Evolutionary conservation across 768 basidiomycete species (phyloP), one percentile per base, ranked within the genome.

Genomic region (Nevesoporus exiguus): DNA sequence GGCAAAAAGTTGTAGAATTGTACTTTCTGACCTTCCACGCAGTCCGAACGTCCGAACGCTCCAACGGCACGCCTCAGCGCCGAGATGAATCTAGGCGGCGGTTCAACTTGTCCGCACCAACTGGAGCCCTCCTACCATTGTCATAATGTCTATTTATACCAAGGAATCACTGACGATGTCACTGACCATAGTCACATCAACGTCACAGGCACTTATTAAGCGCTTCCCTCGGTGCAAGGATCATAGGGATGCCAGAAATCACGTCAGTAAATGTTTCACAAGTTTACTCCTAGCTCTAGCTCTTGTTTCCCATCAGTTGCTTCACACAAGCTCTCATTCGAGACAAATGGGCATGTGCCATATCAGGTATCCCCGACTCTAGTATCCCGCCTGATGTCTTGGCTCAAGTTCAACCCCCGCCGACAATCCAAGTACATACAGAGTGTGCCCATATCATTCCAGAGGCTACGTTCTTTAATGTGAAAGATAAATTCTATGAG

Each of bases 261-360:
- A 7, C 2, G 57, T 60, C 15, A 37, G 48, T 52, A 27, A 30
- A 51, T n/a, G n/a, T n/a, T n/a, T n/a, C n/a, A n/a, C n/a, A n/a
- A n/a, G 25, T 29, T 24, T 47, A 40, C 46, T 40, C 11, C 25
- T 45, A 17, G n/a, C n/a, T n/a, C n/a, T n/a, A n/a, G 6, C 25
- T 6, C 25, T 25, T 22, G 25, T 13, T 41, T 49, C 43, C 51
- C 33, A 42, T 17, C 34, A 29, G n/a, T 34, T 14, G 2, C 40
- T 29, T 57, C 47, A 9, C 29, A 49, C 21, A 73, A 73, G 72
- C 75, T 44, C 61, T 74, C 19, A 49, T 68, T 40, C 70, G 74
- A 31, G 74, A 76, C 52, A 64, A 60, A 5, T 72, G 55, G 59
- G 67, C 61, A 43, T 76, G 74, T 51, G 57, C 72, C 10, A 54